These are phyloP conservation scores for Huntiella savannae DNA, from an alignment of 2,329 filamentous ascomycete species.

Conservation along the genomic window DNA sequence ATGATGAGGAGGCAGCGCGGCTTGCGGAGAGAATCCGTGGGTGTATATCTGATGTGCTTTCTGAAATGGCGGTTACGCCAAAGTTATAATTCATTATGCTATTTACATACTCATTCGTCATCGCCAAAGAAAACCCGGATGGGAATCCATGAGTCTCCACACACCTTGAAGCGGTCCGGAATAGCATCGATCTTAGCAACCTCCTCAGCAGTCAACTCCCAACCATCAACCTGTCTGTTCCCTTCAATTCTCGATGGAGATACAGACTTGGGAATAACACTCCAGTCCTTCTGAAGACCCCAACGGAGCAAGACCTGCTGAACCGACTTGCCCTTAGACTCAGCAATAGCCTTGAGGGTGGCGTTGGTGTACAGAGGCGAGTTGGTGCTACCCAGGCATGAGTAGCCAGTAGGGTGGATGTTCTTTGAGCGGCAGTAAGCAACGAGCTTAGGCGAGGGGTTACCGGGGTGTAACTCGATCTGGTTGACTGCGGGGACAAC, in stretches of 20 bases:
- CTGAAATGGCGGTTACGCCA: slow-evolving; percentile 19
- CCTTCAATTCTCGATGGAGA: slow-evolving; percentile 52
- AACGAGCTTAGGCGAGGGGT: slow-evolving; percentile 62
- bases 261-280: slow-evolving; percentile 72
- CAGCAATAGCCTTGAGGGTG: slow-evolving; percentile 41
- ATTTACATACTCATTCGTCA: slow-evolving; percentile 30
- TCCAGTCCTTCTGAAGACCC: slow-evolving; percentile 65
- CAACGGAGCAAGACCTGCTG: slow-evolving; percentile 65
- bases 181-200: slow-evolving; percentile 47
- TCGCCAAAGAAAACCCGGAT: slow-evolving; percentile 69
- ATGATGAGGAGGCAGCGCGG: slow-evolving; percentile 50
- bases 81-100: not conserved
- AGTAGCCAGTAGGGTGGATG: slow-evolving; percentile 60
- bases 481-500: slow-evolving; percentile 55
- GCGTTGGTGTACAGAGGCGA: slow-evolving; percentile 50
- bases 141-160: slow-evolving; percentile 54
- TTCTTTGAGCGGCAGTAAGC: slow-evolving; percentile 52
- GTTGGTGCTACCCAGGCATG: slow-evolving; percentile 51
- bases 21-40: slow-evolving; percentile 37
- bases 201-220: slow-evolving; percentile 54
- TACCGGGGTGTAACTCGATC: slow-evolving; percentile 63
- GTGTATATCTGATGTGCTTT: slow-evolving; percentile 28
- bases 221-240: slow-evolving; percentile 60
- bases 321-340: slow-evolving; percentile 45
- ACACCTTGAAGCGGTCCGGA: slow-evolving; percentile 66